Conservation (phyloP, 306 rosid genomes). For the Fagus sylvatica region DNA sequence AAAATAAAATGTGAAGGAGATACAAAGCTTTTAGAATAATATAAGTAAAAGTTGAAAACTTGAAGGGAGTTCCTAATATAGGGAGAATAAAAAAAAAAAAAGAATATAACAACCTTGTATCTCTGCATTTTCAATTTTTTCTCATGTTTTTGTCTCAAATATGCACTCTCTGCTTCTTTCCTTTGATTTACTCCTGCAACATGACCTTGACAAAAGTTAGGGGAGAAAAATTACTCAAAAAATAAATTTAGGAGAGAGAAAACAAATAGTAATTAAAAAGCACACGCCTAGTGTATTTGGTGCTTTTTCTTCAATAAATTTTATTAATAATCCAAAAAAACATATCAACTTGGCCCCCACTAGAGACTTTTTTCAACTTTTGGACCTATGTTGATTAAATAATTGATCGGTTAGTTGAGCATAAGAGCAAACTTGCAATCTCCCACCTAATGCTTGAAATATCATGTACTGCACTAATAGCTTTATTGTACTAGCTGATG, state of each 20-base stretch:
- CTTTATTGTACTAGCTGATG: not conserved
- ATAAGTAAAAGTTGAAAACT: not conserved
- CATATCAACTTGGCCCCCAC: not conserved
- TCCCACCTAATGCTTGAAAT: not conserved
- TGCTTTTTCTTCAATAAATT: too few relatives aligned
- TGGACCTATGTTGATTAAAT: not conserved
- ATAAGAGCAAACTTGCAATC: not conserved
- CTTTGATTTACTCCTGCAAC: conserved; percentile 48
- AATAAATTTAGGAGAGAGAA: too few relatives aligned
- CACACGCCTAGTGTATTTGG: too few relatives aligned
- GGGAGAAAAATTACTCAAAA: not conserved
- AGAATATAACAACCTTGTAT: conserved; percentile 57
- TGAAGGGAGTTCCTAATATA: not conserved
- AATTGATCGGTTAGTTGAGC: not conserved
- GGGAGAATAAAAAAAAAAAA: not conserved
- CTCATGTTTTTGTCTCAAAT: conserved; percentile 52
- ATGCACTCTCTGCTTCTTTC: conserved; percentile 59
- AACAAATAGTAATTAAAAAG: not conserved
- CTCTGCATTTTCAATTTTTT: conserved; percentile 53
- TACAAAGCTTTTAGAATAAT: not conserved
- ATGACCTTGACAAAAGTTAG: conserved; percentile 18
- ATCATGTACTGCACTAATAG: not conserved
- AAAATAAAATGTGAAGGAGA: not conserved
- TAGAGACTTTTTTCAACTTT: not conserved
- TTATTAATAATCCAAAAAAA: not conserved